Evolutionary conservation across 129 eudicot genomes (phyloP), one percentile per base, ranked within the genome.

Genomic region (Pittosporum tobira): DNA sequence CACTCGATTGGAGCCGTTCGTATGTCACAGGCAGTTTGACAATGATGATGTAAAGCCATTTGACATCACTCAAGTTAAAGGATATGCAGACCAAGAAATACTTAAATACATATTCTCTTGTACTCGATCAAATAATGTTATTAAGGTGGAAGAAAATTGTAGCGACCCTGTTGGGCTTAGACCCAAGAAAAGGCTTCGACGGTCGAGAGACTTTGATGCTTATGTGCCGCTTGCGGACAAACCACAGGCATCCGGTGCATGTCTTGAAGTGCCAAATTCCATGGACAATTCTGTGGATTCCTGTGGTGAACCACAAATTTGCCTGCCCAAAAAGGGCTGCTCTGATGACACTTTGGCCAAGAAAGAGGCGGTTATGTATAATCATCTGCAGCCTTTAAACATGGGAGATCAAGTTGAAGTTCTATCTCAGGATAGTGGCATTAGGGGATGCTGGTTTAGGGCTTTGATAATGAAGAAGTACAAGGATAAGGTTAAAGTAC

Each of bases 381-480:
- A 38, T 10, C 52, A 36, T 47, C 22, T 18, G 21, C 72, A 49
- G 37, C 21, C 15, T 67, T 68, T 75, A 8, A 31, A 48, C 36
- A 51, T 78, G 47, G 94, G 98, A 37, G 79, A 81, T 11, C 81
- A 72, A 64, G 70, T 90, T 15, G 98, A 90, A 71, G 84, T 90
- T 31, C 69, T 90, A 19, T 86, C 94, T 30, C 95, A 83, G 66
- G 98, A 90, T 66, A 90, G 98, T 76, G 98, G 95, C 54, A 71
- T 90, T 26, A 80, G 88, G 47, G 97, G 97, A 18, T 75, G 88
- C 52, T 90, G 97, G 97, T 85, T 82, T 62, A 79, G 78, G 76
- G 97, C 84, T 48, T 49, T 62, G 62, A 71, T 90, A 48, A 73
- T 82, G 16, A 85, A 82, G 79, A 90, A 78, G 68, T 75, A 77